Evolutionary conservation across 371 early-diverging fungal genomes (phyloP), one percentile per base, ranked within the genome.

Genomic region (Lichtheimia hyalospora): DNA sequence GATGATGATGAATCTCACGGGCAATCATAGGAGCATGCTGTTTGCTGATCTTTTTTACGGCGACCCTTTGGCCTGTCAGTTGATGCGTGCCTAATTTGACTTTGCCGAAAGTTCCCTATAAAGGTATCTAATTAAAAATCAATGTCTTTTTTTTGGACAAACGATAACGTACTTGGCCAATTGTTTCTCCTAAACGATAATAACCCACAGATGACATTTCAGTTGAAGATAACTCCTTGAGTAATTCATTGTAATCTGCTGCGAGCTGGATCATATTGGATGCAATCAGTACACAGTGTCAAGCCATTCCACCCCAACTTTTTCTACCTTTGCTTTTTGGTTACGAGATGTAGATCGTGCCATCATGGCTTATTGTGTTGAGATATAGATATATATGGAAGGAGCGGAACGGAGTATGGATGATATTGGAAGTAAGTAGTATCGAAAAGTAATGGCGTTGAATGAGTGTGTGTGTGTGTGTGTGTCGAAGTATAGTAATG

Each of bases 1-100:
- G 90, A 81, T 93, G 90, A 44, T 93, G 90, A 59, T 93, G 89
- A 50, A 96, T 91, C 79, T 98, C 98, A 52, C 96, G 88, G 51
- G 89, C 81, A 58, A 82, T 77, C 46, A 81, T 67, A 40, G 89
- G 84, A 3, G 87, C 89, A 71, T 94, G 91, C 14, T 89, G 79
- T 67, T 92, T 93, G 69, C 84, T 88, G 54, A 95, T 91, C 28
- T 89, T 87, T 76, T 95, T 95, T 61, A 95, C 80, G 12, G 94
- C 95, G 13, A 93, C 94, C 57, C 84, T 75, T 59, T 88, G 88
- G 3, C 91, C 91, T 18, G 93, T 93, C 51, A 92, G 71, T 53
- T 77, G 78, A 70, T 94, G 93, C 0, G 65, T 77, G 20, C 87
- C 95, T 14, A 90, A 76, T 70, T 92, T 94, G 41, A 94, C 93